These are phyloP conservation scores for Gymnopus androsaceus DNA, from an alignment of 1,284 basidiomycete genomes.

Conservation along the genomic window DNA sequence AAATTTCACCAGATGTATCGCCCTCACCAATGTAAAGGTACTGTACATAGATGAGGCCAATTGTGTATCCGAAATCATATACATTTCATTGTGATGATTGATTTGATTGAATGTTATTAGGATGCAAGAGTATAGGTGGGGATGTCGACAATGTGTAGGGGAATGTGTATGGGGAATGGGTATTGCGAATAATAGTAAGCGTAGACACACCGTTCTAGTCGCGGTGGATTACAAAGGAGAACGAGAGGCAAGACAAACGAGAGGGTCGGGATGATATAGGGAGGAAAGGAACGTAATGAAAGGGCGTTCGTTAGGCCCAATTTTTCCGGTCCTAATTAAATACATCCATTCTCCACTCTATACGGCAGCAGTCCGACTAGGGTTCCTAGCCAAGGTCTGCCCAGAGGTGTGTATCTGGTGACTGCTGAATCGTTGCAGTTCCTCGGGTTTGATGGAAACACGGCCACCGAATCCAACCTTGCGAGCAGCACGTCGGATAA, in stretches of 20 bases:
- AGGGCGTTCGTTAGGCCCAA: background rate
- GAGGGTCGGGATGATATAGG: slow-evolving; percentile 4
- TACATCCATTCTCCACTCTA: slow-evolving; percentile 23
- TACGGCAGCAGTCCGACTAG: slow-evolving; percentile 51
- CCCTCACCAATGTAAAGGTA: background rate
- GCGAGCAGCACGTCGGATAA: slow-evolving; percentile 83
- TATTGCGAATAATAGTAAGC: slow-evolving; percentile 2
- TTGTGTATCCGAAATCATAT: slow-evolving; percentile 9
- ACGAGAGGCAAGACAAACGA: slow-evolving; percentile 8
- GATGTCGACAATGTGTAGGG: slow-evolving; percentile 7
- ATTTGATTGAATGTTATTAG: slow-evolving; percentile 12
- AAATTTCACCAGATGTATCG: background rate
- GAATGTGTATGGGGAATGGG: slow-evolving; percentile 4
- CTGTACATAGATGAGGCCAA: slow-evolving; percentile 2
- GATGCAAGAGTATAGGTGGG: slow-evolving; percentile 5
- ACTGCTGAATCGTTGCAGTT: slow-evolving; percentile 80
- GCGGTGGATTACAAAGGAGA: slow-evolving; percentile 2
- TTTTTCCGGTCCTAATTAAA: slow-evolving; percentile 5
- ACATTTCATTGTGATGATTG: slow-evolving; percentile 4
- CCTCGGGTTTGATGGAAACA: slow-evolving; percentile 79
- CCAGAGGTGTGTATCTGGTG: slow-evolving; percentile 83
- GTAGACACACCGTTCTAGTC: too few species aligned
- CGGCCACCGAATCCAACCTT: slow-evolving; percentile 85
- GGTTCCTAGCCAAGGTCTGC: slow-evolving; percentile 75
- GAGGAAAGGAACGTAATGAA: slow-evolving; percentile 9